These are phyloP conservation scores for Ogataea trehaloabstinens DNA, from an alignment of 805 yeast genomes.

Conservation along the genomic window DNA sequence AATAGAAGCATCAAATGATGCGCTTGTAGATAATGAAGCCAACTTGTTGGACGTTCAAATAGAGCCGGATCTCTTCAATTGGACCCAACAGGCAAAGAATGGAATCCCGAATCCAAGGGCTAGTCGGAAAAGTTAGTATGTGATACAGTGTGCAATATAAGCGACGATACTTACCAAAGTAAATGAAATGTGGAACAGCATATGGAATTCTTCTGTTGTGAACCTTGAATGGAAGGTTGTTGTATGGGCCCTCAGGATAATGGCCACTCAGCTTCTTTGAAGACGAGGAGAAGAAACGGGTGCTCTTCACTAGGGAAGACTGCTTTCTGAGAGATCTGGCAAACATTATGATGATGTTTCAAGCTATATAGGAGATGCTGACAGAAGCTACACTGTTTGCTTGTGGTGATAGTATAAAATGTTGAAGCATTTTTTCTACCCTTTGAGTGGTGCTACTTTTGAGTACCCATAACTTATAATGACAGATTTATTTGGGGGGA, in stretches of 20 bases:
- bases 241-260: conserved; percentile 73
- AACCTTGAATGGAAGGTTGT: conserved; percentile 92
- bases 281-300: conserved; percentile 57
- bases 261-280: conserved; percentile 40
- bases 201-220: conserved; percentile 91
- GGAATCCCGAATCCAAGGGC: conserved; percentile 70
- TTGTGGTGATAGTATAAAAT: neutral
- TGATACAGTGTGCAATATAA: too few species aligned
- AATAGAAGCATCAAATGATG: conserved; percentile 1
- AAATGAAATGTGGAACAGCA: conserved; percentile 77
- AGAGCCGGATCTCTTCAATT: conserved; percentile 83
- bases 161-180: conserved; percentile 49
- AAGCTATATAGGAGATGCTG: neutral
- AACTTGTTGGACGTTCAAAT: conserved; percentile 30
- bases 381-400: neutral
- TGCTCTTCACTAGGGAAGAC: conserved; percentile 17
- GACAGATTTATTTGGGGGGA: too few species aligned
- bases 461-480: neutral
- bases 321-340: conserved; percentile 29
- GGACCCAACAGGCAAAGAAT: conserved; percentile 73
- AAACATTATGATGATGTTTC: conserved; percentile 22
- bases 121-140: conserved; percentile 16
- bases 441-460: conserved; percentile 1
- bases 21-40: too few species aligned
- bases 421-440: neutral